Evolutionary conservation across 768 basidiomycete genomes (phyloP).

Genomic region (Suillus luteus): DNA sequence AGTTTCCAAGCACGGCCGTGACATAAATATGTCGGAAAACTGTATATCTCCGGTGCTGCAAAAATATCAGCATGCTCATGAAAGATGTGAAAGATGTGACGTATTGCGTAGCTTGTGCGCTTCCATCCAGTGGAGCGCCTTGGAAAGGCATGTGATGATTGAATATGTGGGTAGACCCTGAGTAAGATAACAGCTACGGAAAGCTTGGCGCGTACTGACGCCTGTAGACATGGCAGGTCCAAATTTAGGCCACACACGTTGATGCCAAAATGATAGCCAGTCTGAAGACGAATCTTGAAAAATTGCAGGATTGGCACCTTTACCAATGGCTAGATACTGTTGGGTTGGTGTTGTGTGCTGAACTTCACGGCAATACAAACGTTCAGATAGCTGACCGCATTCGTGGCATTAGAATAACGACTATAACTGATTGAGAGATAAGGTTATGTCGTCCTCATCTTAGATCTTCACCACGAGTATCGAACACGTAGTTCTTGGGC

Average conservation of each 20-base stretch:
- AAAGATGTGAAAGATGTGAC: conserved; percentile 14
- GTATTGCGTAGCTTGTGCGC: conserved; percentile 52
- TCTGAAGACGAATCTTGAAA: conserved; percentile 47
- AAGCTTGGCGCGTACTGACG: conserved; percentile 66
- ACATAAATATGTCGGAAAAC: conserved; percentile 59
- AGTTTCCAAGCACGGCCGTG: conserved; percentile 58
- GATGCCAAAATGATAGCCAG: conserved; percentile 53
- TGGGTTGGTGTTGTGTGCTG: conserved; percentile 8
- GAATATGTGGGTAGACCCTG: too few relatives aligned
- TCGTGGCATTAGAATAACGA: conserved; percentile 51
- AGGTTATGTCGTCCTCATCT: conserved; percentile 42
- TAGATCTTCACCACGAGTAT: conserved; percentile 27
- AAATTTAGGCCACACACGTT: conserved; percentile 66
- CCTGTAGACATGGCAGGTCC: conserved; percentile 49
- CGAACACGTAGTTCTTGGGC: conserved; percentile 39
- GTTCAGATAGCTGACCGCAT: conserved; percentile 63
- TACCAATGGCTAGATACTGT: conserved; percentile 42
- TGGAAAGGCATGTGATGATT: conserved; percentile 23
- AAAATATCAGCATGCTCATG: conserved; percentile 11
- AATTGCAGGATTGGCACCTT: conserved; percentile 42
- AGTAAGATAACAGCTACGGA: conserved; percentile 73
- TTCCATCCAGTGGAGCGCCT: conserved; percentile 65
- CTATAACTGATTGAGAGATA: conserved; percentile 47
- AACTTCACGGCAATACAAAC: conserved; percentile 21
- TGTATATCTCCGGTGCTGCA: conserved; percentile 57